phyloP scores from a whole-genome alignment of 2,329 filamentous ascomycete species.

The Alternaria panax region DNA sequence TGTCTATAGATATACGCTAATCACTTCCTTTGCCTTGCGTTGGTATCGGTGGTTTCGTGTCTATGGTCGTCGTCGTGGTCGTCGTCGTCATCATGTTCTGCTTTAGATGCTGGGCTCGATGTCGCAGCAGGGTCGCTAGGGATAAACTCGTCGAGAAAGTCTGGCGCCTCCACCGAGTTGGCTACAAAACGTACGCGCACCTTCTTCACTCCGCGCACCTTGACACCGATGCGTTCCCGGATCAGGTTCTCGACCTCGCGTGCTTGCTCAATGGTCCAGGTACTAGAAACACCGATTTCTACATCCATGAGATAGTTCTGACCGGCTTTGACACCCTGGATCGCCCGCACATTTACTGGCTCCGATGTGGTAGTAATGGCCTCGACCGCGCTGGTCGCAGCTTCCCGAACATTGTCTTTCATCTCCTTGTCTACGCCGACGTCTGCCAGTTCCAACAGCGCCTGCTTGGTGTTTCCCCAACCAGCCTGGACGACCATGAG shows the following conservation, averaged over 20 bases:
- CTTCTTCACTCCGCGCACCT: slow-evolving; percentile 82
- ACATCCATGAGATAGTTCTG: slow-evolving; percentile 96
- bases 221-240: slow-evolving; percentile 74
- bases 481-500: slow-evolving; percentile 92
- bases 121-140: slow-evolving; percentile 37
- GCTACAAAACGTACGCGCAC: slow-evolving; percentile 85
- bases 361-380: slow-evolving; percentile 56
- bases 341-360: slow-evolving; percentile 75
- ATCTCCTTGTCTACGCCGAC: slow-evolving; percentile 86
- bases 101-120: slow-evolving; percentile 42
- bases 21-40: slow-evolving; percentile 34
- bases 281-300: slow-evolving; percentile 79
- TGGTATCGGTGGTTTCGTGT: slow-evolving; percentile 30
- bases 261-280: slow-evolving; percentile 77
- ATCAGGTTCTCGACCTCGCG: slow-evolving; percentile 75
- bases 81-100: slow-evolving; percentile 39
- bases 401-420: slow-evolving; percentile 72
- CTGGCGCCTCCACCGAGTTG: slow-evolving; percentile 63
- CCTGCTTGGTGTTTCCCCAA: slow-evolving; percentile 80
- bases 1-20: slow-evolving; percentile 22
- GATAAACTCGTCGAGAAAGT: slow-evolving; percentile 75
- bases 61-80: slow-evolving; percentile 34
- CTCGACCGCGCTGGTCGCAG: slow-evolving; percentile 55
- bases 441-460: slow-evolving; percentile 90
- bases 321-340: slow-evolving; percentile 92